Evolutionary conservation across 768 basidiomycete species (phyloP), one percentile per base, ranked within the genome.

Genomic region (Boletus subparvulus): DNA sequence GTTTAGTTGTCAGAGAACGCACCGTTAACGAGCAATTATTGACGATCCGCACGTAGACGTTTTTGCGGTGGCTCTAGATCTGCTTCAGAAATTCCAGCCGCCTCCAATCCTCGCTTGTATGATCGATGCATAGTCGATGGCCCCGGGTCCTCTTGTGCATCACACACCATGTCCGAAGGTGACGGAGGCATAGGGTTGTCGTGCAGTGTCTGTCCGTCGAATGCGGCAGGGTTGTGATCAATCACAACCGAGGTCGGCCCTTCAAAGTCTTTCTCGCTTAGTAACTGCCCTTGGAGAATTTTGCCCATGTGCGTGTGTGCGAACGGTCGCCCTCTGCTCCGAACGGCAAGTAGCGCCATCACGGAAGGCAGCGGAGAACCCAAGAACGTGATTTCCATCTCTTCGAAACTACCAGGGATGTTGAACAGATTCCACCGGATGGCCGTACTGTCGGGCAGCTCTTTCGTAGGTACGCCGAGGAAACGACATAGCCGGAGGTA

Each of bases 401-500:
- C 47, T 17, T 48, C 47, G 6, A 36, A 36, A 36, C 35, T 24
- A 4, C 47, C 47, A 17, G 47, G 47, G 16, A 48, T 36, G 6
- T 36, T n/a, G 47, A 48, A 37, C 35, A 36, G 2, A 12, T 48
- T 46, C 51, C 41, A 9, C 11, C 32, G 21, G 21, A 46, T 3
- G 28, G 11, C 2, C 6, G 33, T 8, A 3, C 14, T 24, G 42
- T n/a, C n/a, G n/a, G n/a, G n/a, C n/a, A n/a, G n/a, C n/a, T n/a
- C n/a, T n/a, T n/a, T n/a, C n/a, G n/a, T n/a, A n/a, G n/a, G 47
- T 17, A 71, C 24, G 6, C 64, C 56, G 7, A 73, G 58, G 40
- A 70, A 64, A 17, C 35, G 47, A 43, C 69, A 70, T 21, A 66
- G 33, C 3, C 50, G 50, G 10, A 57, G 37, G 48, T 72, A 73